Conservation (phyloP, 148 eudicot genomes). For the Beta vulgaris region DNA sequence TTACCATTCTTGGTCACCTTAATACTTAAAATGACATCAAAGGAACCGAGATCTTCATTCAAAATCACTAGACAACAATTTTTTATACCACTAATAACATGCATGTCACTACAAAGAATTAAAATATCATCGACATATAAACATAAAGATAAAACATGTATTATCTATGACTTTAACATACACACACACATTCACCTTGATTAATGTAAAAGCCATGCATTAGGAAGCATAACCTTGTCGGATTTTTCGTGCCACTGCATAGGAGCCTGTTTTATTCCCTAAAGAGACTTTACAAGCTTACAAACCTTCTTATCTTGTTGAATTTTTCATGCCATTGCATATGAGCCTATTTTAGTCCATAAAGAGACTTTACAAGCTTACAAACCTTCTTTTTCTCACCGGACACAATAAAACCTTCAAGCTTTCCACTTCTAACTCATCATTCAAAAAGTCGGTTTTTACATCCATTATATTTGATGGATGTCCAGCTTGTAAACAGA, state of each 20-base stretch:
- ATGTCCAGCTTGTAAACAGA: background rate
- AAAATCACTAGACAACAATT: background rate
- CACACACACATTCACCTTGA: conserved; percentile 1
- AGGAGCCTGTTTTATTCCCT: too few relatives aligned
- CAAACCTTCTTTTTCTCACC: conserved; percentile 6
- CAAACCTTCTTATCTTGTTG: too few relatives aligned
- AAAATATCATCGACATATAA: background rate
- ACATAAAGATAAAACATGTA: background rate
- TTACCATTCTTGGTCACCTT: background rate
- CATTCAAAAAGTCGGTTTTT: background rate
- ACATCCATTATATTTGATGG: background rate
- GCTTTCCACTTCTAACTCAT: background rate
- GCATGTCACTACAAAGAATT: background rate
- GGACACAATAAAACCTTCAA: background rate
- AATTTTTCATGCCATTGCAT: too few relatives aligned
- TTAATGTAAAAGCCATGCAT: background rate
- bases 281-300: too few relatives aligned
- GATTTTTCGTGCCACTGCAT: background rate
- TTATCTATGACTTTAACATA: background rate
- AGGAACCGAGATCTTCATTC: background rate
- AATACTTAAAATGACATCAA: conserved; percentile 1
- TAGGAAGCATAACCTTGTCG: background rate
- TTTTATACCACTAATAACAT: background rate
- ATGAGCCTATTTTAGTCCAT: too few relatives aligned
- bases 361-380: too few relatives aligned